phyloP scores from a whole-genome alignment of 345 rosid species.

The Linum lewisii region DNA sequence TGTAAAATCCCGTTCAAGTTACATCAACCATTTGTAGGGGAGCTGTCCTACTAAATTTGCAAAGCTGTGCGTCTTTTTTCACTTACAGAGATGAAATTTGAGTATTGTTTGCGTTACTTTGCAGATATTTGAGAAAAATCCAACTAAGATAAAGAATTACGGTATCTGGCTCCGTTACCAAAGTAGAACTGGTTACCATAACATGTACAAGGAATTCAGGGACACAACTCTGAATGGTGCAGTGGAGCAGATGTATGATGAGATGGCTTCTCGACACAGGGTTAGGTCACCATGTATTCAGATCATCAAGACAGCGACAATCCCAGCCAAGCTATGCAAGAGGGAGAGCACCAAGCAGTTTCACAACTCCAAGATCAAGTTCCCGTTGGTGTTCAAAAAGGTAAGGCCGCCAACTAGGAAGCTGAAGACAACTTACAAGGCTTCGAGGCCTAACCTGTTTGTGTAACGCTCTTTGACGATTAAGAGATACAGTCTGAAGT shows the following conservation, averaged over 20 bases:
- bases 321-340: neutral
- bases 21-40: no score
- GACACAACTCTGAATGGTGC: neutral
- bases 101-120: neutral
- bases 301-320: neutral
- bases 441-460: neutral
- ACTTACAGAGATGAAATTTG: neutral
- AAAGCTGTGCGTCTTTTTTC: neutral
- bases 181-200: neutral
- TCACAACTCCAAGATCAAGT: conserved; percentile 1
- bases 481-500: neutral
- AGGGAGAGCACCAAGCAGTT: neutral
- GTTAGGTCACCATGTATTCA: neutral
- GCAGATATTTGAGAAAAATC: conserved; percentile 2
- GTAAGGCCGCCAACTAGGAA: conserved; percentile 1
- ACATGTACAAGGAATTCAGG: conserved; percentile 3
- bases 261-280: neutral
- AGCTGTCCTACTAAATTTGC: no score
- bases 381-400: neutral
- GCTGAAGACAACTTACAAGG: conserved; percentile 6
- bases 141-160: neutral
- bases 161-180: neutral
- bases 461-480: neutral
- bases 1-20: no score
- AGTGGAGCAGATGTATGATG: neutral